Base-by-base conservation (phyloP, 202 grass and related monocot genomes). In the Hordeum pubiflorum region DNA sequence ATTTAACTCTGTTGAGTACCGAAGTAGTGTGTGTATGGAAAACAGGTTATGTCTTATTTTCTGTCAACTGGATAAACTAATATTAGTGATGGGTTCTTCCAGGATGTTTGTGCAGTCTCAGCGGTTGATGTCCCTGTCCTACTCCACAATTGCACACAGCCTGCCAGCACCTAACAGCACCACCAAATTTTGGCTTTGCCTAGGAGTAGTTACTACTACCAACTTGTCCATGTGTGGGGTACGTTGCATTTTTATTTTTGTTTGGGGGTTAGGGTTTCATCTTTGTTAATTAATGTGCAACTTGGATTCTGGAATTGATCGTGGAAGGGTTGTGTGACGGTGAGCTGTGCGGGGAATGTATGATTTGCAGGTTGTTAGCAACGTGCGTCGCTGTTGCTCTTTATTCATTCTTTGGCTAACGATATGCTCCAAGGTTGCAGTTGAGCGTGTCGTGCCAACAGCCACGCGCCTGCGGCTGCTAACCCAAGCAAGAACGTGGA, bases 101-200 rank as follows among this genome's bases (percentile, higher is more conserved):
- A 77, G 27, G 36, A 29, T 18, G 37, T 20, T 5, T n/a, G 36
- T 69, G 26, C 31, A 14, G 50, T 27, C 14, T 8, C 57, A n/a
- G 22, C 3, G 14, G 57, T 61, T 6, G 22, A 15, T n/a, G 75
- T 18, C 22, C 48, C 48, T n/a, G 17, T 52, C 48, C 48, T 52
- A n/a, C 17, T 61, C 74, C 74, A 77, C 36, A 41, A 61, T 5
- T 12, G 22, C 67, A 6, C 15, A 64, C 15, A 34, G 15, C 31
- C 62, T 36, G 62, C 31, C 7, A 7, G 3, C 18, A 64, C 31
- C 62, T 64, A 70, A 70, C 2, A 70, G 23, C 34, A 21, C 7
- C 71, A 22, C 60, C 27, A 54, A 32, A 80, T 2, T 71, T 82
- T 87, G 85, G 81, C 55, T 48, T 77, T 55, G 11, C 20, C 40